These are phyloP conservation scores for Phaeolepiota aurea DNA, from an alignment of 768 basidiomycete species.

Conservation along the genomic window DNA sequence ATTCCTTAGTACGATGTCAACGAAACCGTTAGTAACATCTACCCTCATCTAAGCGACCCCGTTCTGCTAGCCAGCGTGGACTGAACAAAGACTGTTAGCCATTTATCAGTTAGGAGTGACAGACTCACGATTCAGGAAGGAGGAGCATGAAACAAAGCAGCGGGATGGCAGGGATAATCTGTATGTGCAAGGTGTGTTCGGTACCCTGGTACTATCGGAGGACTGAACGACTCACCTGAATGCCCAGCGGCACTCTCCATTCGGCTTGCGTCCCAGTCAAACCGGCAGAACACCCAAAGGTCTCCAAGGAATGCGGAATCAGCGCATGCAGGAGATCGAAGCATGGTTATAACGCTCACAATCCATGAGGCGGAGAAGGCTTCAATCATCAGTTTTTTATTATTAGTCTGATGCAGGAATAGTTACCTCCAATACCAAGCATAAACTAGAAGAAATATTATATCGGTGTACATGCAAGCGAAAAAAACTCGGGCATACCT, in stretches of 20 bases:
- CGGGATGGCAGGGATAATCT: conserved; percentile 40
- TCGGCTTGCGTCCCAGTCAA: conserved; percentile 27
- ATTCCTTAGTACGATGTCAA: background rate
- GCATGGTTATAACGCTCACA: conserved; percentile 12
- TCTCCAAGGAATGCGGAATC: conserved; percentile 16
- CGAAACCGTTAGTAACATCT: background rate
- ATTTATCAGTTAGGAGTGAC: background rate
- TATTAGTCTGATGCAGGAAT: background rate
- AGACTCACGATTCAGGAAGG: conserved; percentile 40
- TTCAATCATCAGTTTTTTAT: conserved; percentile 8
- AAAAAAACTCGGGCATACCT: conserved; percentile 13
- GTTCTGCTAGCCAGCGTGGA: conserved; percentile 47
- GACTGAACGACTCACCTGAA: conserved; percentile 21
- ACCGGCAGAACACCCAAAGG: conserved; percentile 30
- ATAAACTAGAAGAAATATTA: conserved; percentile 23
- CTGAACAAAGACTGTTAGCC: conserved; percentile 2
- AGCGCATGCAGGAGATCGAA: background rate
- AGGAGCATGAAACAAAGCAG: conserved; percentile 40
- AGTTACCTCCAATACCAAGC: conserved; percentile 36
- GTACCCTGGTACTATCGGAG: background rate
- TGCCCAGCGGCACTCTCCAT: conserved; percentile 44
- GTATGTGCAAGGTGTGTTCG: background rate
- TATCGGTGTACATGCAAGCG: background rate
- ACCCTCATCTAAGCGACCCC: conserved; percentile 40
- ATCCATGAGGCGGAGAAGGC: conserved; percentile 44